These are phyloP conservation scores for Amphichorda felina DNA, from an alignment of 2,329 filamentous ascomycete species.

Conservation along the genomic window DNA sequence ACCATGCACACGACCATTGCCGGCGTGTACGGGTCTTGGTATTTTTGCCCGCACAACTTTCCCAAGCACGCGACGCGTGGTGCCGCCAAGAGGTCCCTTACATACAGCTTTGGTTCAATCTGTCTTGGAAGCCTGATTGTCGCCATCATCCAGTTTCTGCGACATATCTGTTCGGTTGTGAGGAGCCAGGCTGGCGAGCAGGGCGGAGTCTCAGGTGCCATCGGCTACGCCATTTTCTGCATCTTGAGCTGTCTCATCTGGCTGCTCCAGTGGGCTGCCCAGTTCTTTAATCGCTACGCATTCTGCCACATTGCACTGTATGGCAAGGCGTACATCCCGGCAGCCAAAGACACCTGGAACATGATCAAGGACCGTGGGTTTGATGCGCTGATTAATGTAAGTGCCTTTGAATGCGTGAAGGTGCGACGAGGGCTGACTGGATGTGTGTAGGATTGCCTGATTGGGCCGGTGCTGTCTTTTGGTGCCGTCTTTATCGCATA, in stretches of 20 bases:
- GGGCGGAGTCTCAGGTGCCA: conserved; percentile 60
- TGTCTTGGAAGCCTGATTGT: conserved; percentile 76
- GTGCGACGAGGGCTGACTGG: neutral
- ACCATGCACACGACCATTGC: conserved; percentile 81
- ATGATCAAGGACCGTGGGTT: conserved; percentile 91
- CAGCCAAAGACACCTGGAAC: conserved; percentile 80
- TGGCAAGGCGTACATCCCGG: conserved; percentile 74
- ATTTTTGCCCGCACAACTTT: conserved; percentile 62
- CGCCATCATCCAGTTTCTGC: conserved; percentile 74
- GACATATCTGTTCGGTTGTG: conserved; percentile 73
- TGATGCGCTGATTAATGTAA: conserved; percentile 69
- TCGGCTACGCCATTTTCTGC: conserved; percentile 58
- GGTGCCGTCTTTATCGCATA: conserved; percentile 78
- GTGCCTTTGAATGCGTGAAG: conserved; percentile 5
- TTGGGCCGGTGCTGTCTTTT: conserved; percentile 62
- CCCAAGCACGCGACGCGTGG: conserved; percentile 71
- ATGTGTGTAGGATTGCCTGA: conserved; percentile 55
- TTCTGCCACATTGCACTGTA: conserved; percentile 91
- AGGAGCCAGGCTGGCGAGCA: conserved; percentile 50
- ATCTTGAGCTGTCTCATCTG: conserved; percentile 65
- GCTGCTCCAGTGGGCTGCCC: conserved; percentile 72
- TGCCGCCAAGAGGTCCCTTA: conserved; percentile 70
- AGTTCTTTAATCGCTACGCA: conserved; percentile 85
- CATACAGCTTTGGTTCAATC: conserved; percentile 89
- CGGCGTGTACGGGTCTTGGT: conserved; percentile 88